phyloP scores from a whole-genome alignment of 495 filamentous ascomycete genomes.

The Penicillium pancosmium region DNA sequence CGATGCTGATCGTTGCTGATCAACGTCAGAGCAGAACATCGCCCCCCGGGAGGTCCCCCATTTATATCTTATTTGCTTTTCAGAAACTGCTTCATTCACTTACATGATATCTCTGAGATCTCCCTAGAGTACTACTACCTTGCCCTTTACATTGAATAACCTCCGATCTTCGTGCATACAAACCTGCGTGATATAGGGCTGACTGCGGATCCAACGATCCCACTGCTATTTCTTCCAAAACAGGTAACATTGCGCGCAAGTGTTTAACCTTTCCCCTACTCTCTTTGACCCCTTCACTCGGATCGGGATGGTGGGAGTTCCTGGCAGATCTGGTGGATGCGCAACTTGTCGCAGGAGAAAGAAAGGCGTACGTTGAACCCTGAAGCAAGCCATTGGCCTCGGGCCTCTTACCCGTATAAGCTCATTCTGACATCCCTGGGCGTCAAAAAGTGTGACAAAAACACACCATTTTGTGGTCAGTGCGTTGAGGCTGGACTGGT shows the following conservation, averaged over 20 bases:
- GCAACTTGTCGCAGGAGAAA: neutral
- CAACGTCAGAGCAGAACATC: neutral
- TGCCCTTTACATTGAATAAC: neutral
- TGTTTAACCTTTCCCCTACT: neutral
- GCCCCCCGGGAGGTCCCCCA: no score
- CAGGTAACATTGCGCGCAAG: neutral
- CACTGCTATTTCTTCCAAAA: neutral
- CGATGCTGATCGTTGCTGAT: no score
- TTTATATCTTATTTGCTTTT: no score
- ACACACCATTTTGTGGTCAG: neutral
- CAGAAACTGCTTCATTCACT: neutral
- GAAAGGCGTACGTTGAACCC: neutral
- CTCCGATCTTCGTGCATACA: neutral
- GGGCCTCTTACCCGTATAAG: neutral
- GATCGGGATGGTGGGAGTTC: neutral
- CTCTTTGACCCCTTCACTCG: neutral
- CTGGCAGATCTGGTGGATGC: neutral
- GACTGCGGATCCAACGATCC: neutral
- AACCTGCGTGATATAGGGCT: neutral
- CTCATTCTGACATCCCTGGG: neutral
- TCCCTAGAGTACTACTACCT: neutral
- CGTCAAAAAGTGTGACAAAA: neutral
- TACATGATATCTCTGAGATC: neutral
- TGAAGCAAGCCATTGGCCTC: neutral
- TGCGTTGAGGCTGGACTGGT: neutral